These are phyloP conservation scores for Trichomonascaceae sp. DNA, from an alignment of 1,139 yeast genomes.

Conservation along the genomic window DNA sequence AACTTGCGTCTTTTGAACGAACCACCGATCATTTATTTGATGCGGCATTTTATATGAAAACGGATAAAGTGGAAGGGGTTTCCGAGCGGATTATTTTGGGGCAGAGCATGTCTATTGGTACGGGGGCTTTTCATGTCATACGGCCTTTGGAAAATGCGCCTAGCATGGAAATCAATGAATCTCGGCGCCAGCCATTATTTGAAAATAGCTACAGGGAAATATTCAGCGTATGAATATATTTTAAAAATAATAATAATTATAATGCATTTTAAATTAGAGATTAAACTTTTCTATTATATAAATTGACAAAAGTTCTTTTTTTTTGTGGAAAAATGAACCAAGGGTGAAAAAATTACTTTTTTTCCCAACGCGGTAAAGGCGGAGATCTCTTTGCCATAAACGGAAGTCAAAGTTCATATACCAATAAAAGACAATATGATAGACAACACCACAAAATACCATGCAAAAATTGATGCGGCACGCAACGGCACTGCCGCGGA, in stretches of 20 bases:
- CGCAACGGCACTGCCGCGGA: constrained; percentile 1
- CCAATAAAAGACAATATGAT: constrained; percentile 1
- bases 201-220: constrained; percentile 4
- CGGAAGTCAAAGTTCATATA: background rate
- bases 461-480: background rate
- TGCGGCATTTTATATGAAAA: constrained; percentile 97
- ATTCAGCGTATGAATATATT: background rate
- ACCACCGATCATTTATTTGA: constrained; percentile 98
- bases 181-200: background rate
- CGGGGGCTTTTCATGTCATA: constrained; percentile 84
- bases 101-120: constrained; percentile 95
- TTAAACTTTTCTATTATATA: background rate
- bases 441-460: background rate
- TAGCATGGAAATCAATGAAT: constrained; percentile 1
- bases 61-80: constrained; percentile 94
- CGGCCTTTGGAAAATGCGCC: constrained; percentile 26
- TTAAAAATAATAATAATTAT: background rate
- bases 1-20: constrained; percentile 94
- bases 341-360: background rate
- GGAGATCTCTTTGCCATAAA: background rate
- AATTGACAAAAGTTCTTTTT: background rate
- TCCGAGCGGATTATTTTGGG: constrained; percentile 97
- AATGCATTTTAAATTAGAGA: background rate
- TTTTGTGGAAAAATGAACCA: background rate
- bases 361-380: background rate